Evolutionary conservation across 192 early-diverging fungal species (phyloP), one percentile per base, ranked within the genome.

Genomic region (Backusella psychrophila): DNA sequence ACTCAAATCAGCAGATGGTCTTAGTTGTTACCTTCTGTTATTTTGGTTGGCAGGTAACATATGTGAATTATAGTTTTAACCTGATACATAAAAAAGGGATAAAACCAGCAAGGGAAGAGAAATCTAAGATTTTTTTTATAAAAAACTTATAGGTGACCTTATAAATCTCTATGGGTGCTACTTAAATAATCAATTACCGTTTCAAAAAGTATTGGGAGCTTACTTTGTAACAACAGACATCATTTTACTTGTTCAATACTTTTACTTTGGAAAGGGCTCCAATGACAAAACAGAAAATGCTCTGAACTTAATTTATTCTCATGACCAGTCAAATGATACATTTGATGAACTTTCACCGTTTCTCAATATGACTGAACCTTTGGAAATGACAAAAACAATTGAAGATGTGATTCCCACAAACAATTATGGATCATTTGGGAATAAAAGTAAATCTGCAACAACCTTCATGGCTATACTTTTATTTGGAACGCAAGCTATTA

Each of bases 131-230:
- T 63, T 11, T 26, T 26, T 59, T 26, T 63, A 29, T 29, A 53
- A 29, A 63, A 63, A 26, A 29, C 6, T 59, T 59, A 44, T 77
- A 82, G 93, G 93, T 33, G 94, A 95, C 77, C 29, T 91, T 65
- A 83, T 86, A 73, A 94, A 92, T 76, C 76, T 93, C 3, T 75
- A 90, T 44, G 92, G 94, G 21, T 90, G 92, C 23, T 66, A 93
- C 23, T 75, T 92, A 29, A 90, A 92, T 42, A 71, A 89, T 12
- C 94, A 94, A 79, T 86, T 90, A 14, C 80, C 86, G 12, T 95
- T 95, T 65, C 94, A 95, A 42, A 72, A 34, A 21, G 73, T 63
- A 33, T 66, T 78, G 8, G 66, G 66, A 34, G 56, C 53, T 21
- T 78, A 78, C 34, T 78, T 78, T 34, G 72, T 74, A 6, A 17